Conservation (phyloP, 495 filamentous ascomycete genomes). For the Aspergillus baeticus region DNA sequence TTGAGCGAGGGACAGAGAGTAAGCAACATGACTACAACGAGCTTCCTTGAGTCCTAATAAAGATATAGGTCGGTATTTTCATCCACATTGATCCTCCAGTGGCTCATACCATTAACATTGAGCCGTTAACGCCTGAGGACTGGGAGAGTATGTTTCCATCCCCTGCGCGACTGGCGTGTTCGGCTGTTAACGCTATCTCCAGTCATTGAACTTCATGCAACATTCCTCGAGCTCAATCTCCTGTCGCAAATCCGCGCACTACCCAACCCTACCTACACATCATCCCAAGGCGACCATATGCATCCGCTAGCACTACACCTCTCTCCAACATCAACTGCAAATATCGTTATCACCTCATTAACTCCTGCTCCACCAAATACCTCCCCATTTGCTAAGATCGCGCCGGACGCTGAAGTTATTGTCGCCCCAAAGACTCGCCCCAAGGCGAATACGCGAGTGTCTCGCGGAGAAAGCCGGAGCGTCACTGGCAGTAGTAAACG, state of each 20-base stretch:
- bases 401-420: constrained; percentile 91
- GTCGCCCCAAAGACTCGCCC: constrained; percentile 88
- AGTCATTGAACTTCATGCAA: constrained; percentile 95
- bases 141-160: constrained; percentile 70
- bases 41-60: constrained; percentile 21
- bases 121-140: constrained; percentile 89
- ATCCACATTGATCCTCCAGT: constrained; percentile 88
- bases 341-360: constrained; percentile 79
- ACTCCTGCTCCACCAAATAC: constrained; percentile 66
- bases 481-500: constrained; percentile 66
- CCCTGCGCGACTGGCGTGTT: background rate
- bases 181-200: constrained; percentile 9
- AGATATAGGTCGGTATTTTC: constrained; percentile 56
- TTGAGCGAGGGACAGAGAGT: constrained; percentile 84
- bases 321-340: constrained; percentile 92
- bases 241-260: constrained; percentile 90
- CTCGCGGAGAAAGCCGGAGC: constrained; percentile 62
- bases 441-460: constrained; percentile 49
- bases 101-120: constrained; percentile 91
- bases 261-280: constrained; percentile 72
- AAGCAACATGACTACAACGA: constrained; percentile 18
- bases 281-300: constrained; percentile 44
- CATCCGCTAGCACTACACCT: constrained; percentile 92
- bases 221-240: constrained; percentile 90
- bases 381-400: constrained; percentile 84